Percentiles rank a stretch among this genome's conserved stretches.
Conservation (phyloP, 2,329 filamentous ascomycete genomes). For the Pseudogymnoascus sp. region DNA sequence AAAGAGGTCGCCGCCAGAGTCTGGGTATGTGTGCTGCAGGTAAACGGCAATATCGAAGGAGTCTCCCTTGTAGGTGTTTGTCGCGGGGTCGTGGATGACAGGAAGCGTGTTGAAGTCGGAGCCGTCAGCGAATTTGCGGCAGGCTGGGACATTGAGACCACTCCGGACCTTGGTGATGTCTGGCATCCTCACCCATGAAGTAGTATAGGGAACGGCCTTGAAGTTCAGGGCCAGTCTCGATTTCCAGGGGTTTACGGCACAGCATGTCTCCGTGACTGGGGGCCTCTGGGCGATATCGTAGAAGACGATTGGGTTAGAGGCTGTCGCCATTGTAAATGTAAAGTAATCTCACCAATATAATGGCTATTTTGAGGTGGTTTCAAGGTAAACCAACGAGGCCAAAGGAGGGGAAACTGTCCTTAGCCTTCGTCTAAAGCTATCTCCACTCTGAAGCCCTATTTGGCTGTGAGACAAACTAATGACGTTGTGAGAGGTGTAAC, state of each 20-base stretch:
- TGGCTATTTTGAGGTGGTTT: background rate
- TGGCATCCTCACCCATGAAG: constrained; percentile 43
- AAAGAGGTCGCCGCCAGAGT: constrained; percentile 40
- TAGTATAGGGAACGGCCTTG: constrained; percentile 39
- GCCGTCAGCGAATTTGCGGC: constrained; percentile 47
- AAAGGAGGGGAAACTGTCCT: background rate
- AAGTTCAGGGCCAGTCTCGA: constrained; percentile 41
- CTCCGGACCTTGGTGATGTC: constrained; percentile 42
- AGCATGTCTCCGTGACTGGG: constrained; percentile 7
- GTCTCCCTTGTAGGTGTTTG: constrained; percentile 42
- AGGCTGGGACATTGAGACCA: constrained; percentile 37
- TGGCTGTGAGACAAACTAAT: background rate
- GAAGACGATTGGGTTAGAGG: constrained; percentile 6
- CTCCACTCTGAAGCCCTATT: background rate
- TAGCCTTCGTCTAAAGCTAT: background rate
- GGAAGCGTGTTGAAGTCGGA: constrained; percentile 53
- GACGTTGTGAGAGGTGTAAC: background rate
- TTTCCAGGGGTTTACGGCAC: constrained; percentile 41
- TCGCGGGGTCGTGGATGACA: constrained; percentile 40
- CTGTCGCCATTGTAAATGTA: background rate
- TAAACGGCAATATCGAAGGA: constrained; percentile 58
- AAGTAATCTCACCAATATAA: background rate
- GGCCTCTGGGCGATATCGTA: constrained; percentile 12
- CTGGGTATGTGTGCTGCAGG: constrained; percentile 44
- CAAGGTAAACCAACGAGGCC: background rate